These are phyloP conservation scores for Thymus mandschuricus DNA, from an alignment of 257 asterid species.

Conservation along the genomic window DNA sequence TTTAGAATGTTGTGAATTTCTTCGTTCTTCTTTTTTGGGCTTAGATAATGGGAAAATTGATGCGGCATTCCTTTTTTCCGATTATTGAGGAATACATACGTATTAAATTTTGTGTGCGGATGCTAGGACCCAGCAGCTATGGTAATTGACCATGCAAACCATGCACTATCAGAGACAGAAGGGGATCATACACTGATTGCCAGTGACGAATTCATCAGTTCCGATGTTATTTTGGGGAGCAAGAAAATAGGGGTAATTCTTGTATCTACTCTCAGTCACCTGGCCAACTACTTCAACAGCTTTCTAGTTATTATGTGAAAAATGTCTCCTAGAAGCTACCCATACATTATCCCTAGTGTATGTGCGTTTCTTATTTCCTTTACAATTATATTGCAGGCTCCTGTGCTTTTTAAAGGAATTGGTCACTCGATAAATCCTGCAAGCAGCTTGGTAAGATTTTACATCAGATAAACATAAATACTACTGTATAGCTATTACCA, in stretches of 20 bases:
- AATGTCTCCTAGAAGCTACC: constrained; percentile 7
- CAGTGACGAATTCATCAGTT: constrained; percentile 60
- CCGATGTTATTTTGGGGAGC: constrained; percentile 76
- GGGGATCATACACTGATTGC: constrained; percentile 79
- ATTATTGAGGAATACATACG: not conserved
- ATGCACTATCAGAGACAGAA: constrained; percentile 64
- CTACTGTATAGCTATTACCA: not conserved
- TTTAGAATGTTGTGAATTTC: not conserved
- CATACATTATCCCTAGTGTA: not conserved
- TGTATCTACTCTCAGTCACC: no score
- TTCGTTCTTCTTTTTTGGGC: not conserved
- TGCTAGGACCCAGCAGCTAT: constrained; percentile 68
- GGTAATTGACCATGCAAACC: constrained; percentile 77
- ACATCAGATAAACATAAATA: not conserved
- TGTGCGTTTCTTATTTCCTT: not conserved
- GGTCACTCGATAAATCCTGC: constrained; percentile 83
- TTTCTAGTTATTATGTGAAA: not conserved
- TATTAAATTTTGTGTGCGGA: constrained; percentile 9
- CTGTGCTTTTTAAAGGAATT: constrained; percentile 82
- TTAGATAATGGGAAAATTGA: not conserved
- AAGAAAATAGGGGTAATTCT: constrained; percentile 58
- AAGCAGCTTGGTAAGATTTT: constrained; percentile 65
- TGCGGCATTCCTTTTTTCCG: not conserved
- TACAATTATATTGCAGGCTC: constrained; percentile 56
- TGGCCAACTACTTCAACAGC: no score